A percentile compares a stretch with the other conserved stretches of the same genome.
Evolutionary conservation across 495 filamentous ascomycete species (phyloP).

Genomic region (Poronia punctata): DNA sequence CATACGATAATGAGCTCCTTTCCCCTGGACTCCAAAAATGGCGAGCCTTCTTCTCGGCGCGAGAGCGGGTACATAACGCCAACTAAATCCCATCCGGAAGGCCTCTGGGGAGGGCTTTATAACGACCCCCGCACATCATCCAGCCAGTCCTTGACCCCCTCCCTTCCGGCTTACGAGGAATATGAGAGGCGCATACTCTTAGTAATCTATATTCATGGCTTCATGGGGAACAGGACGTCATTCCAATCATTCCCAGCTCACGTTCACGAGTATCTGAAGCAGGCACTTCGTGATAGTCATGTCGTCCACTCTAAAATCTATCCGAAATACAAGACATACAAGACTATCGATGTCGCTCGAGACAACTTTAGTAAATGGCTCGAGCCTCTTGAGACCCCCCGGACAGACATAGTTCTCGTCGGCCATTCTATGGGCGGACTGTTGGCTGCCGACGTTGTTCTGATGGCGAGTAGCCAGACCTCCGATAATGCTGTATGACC

Average conservation of each 20-base stretch:
- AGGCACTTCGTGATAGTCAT: constrained; percentile 62
- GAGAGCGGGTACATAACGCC: neutral
- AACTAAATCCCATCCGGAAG: neutral
- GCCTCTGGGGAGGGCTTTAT: constrained; percentile 7
- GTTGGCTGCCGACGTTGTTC: constrained; percentile 68
- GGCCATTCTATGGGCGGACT: constrained; percentile 92
- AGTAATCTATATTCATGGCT: constrained; percentile 84
- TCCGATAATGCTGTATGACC: neutral
- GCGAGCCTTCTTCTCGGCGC: neutral
- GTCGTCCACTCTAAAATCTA: constrained; percentile 86
- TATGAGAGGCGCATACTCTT: constrained; percentile 56
- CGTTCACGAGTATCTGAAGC: constrained; percentile 70
- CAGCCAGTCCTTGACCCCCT: constrained; percentile 53
- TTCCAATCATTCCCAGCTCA: constrained; percentile 86
- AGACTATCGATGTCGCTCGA: constrained; percentile 62
- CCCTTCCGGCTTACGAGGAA: constrained; percentile 30
- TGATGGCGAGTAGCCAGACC: constrained; percentile 43
- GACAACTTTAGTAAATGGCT: constrained; percentile 83
- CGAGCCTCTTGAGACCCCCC: constrained; percentile 63
- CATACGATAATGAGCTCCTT: constrained; percentile 2
- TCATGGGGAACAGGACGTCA: constrained; percentile 83
- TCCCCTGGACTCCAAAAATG: constrained; percentile 5
- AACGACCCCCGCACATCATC: constrained; percentile 57
- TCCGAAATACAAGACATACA: constrained; percentile 79
- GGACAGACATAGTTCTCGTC: constrained; percentile 73